Conservation (phyloP, 768 basidiomycete genomes). For the Mycena indigotica region DNA sequence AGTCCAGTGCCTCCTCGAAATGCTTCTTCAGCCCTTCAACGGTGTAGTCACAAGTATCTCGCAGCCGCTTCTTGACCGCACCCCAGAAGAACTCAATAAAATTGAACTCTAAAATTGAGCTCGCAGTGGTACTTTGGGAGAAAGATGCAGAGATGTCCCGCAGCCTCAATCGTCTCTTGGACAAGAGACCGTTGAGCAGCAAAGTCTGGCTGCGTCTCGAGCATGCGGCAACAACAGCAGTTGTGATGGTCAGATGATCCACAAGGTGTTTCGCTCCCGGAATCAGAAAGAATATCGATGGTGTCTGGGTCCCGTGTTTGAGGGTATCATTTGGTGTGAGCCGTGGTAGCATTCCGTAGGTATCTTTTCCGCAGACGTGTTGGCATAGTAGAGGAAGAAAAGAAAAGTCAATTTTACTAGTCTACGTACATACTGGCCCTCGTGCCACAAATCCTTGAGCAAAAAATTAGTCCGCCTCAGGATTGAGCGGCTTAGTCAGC, state of each 20-base stretch:
- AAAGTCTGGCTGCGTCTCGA: constrained; percentile 26
- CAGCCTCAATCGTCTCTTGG: constrained; percentile 14
- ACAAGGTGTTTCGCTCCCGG: constrained; percentile 22
- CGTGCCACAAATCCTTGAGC: too few species aligned
- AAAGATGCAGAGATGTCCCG: constrained; percentile 16
- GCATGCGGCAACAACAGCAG: constrained; percentile 36
- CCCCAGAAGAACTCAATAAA: constrained; percentile 28
- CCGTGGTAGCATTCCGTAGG: too few species aligned
- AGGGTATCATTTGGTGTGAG: too few species aligned
- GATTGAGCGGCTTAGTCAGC: too few species aligned
- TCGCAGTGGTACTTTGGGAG: constrained; percentile 31
- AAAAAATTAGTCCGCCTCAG: too few species aligned
- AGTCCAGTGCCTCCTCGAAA: constrained; percentile 21
- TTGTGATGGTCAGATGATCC: neutral
- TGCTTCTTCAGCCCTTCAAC: constrained; percentile 3
- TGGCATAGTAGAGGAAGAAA: too few species aligned
- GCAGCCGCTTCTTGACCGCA: constrained; percentile 9
- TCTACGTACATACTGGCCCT: too few species aligned
- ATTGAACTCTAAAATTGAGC: constrained; percentile 28
- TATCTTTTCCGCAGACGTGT: too few species aligned
- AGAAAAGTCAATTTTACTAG: too few species aligned
- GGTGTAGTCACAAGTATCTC: constrained; percentile 14
- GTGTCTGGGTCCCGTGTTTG: too few species aligned
- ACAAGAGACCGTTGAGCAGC: constrained; percentile 25
- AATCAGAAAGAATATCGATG: too few species aligned